Percentiles rank a stretch among this genome's conserved stretches.
Evolutionary conservation across 106 monocot genomes (phyloP).

Genomic region (Dendrobium nobile): DNA sequence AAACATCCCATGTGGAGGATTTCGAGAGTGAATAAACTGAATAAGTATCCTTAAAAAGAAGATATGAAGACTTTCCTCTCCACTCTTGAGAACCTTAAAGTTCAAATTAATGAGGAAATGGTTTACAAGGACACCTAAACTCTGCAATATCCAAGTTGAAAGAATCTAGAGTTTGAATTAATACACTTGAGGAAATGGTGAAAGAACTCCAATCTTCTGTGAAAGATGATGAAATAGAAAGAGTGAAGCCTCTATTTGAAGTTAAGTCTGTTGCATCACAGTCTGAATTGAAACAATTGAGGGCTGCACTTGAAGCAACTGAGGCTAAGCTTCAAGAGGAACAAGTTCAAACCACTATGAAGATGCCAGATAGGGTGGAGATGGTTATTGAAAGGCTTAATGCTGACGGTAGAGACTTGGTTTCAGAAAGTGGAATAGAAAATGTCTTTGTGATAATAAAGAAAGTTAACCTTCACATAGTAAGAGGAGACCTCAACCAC

Average conservation of each 20-base stretch:
- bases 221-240: neutral
- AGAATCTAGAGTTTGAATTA: conserved; percentile 40
- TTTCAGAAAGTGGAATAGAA: conserved; percentile 10
- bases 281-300: conserved; percentile 23
- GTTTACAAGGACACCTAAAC: conserved; percentile 41
- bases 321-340: conserved; percentile 40
- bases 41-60: conserved; percentile 30
- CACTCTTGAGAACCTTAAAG: conserved; percentile 40
- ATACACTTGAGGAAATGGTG: conserved; percentile 33
- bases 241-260: too few relatives aligned
- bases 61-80: conserved; percentile 28
- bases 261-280: neutral
- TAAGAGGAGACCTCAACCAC: too few relatives aligned
- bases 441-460: too few relatives aligned
- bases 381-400: too few relatives aligned
- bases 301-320: conserved; percentile 36
- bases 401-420: conserved; percentile 15
- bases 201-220: conserved; percentile 16
- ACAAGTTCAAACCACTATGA: conserved; percentile 36
- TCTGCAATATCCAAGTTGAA: conserved; percentile 41
- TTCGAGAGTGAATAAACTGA: conserved; percentile 22
- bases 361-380: conserved; percentile 22
- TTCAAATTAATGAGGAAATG: conserved; percentile 28
- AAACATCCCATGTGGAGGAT: conserved; percentile 22
- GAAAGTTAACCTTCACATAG: too few relatives aligned